Percentiles rank a stretch among this genome's conserved stretches.
Evolutionary conservation across 1,284 basidiomycete species (phyloP).

Genomic region (Ganoderma sinense): DNA sequence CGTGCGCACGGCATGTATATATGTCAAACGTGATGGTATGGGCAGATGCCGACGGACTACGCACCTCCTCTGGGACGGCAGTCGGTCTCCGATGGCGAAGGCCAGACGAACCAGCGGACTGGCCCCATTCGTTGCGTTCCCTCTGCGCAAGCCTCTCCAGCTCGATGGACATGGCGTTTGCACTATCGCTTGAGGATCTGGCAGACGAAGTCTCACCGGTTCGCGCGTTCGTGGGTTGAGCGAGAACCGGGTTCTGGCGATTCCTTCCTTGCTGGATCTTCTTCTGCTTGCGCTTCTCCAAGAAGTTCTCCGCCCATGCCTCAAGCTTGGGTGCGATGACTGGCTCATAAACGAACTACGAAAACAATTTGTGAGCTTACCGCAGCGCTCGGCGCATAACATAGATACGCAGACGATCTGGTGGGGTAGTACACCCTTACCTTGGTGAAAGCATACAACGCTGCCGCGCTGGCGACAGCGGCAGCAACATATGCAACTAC

Average conservation of each 20-base stretch:
- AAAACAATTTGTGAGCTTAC: slow-evolving; percentile 4
- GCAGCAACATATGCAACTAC: slow-evolving; percentile 41
- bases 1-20: not conserved
- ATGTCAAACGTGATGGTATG: not conserved
- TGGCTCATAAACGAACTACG: slow-evolving; percentile 68
- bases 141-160: slow-evolving; percentile 55
- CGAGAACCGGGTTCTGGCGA: slow-evolving; percentile 30
- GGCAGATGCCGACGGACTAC: slow-evolving; percentile 22
- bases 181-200: slow-evolving; percentile 18
- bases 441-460: slow-evolving; percentile 41
- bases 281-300: slow-evolving; percentile 47
- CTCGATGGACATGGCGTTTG: slow-evolving; percentile 43
- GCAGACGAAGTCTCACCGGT: not conserved
- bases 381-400: not conserved
- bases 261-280: slow-evolving; percentile 30
- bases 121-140: slow-evolving; percentile 64
- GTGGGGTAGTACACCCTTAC: slow-evolving; percentile 29
- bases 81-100: slow-evolving; percentile 46
- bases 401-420: not conserved
- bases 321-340: slow-evolving; percentile 64
- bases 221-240: slow-evolving; percentile 21
- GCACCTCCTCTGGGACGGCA: slow-evolving; percentile 54
- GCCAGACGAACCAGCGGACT: slow-evolving; percentile 42
- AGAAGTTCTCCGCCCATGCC: slow-evolving; percentile 57
- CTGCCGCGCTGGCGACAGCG: slow-evolving; percentile 37